Percentiles rank a stretch among this genome's conserved stretches.
These are phyloP conservation scores for Aspergillus olivimuriae DNA, from an alignment of 495 filamentous ascomycete genomes.

Conservation along the genomic window DNA sequence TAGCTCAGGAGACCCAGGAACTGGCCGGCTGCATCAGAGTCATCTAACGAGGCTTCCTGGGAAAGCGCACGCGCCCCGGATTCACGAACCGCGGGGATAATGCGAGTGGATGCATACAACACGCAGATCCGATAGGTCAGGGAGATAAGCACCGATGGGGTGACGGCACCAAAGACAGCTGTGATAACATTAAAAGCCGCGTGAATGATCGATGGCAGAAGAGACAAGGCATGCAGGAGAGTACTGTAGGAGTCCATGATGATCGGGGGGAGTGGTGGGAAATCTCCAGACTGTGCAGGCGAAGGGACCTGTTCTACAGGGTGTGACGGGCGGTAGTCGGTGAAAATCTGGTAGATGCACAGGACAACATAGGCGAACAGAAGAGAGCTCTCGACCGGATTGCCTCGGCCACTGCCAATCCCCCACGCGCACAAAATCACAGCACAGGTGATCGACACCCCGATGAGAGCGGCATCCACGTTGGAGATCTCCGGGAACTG, in stretches of 20 bases:
- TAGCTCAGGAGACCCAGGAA: conserved; percentile 77
- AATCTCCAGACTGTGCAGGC: conserved; percentile 60
- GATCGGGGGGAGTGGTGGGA: conserved; percentile 90
- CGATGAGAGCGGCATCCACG: conserved; percentile 89
- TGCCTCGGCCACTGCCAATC: conserved; percentile 89
- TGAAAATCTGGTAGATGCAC: conserved; percentile 98
- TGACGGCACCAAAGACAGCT: conserved; percentile 86
- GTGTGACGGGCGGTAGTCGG: conserved; percentile 81
- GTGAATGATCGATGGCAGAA: conserved; percentile 74
- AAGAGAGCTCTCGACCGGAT: conserved; percentile 90
- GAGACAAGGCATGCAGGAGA: conserved; percentile 73
- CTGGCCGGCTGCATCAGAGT: conserved; percentile 73
- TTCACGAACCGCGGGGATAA: conserved; percentile 88
- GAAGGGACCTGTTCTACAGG: conserved; percentile 48
- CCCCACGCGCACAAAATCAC: conserved; percentile 91
- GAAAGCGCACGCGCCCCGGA: conserved; percentile 74
- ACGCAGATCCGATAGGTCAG: conserved; percentile 89
- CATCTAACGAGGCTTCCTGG: conserved; percentile 77
- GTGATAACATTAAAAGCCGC: conserved; percentile 81
- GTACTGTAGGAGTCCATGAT: conserved; percentile 99
- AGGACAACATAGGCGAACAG: conserved; percentile 95
- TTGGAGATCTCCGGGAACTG: conserved; percentile 90
- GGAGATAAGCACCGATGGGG: conserved; percentile 89
- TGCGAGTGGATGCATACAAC: conserved; percentile 89
- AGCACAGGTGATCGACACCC: conserved; percentile 82